Evolutionary conservation across 331 rosid species (phyloP), one percentile per base, ranked within the genome.

Genomic region (Rosa hybrid): DNA sequence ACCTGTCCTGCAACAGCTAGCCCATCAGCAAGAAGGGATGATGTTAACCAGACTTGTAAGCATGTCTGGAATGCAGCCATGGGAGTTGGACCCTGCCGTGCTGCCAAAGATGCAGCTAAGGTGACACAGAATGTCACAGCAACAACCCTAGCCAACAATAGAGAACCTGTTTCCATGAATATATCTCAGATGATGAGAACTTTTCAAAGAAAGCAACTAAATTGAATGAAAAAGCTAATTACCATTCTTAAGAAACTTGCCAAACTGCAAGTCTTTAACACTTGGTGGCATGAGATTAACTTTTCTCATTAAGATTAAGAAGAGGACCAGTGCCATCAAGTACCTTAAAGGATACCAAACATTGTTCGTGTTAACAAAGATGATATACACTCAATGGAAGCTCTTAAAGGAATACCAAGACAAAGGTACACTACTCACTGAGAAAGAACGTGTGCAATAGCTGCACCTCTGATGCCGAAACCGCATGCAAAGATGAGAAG

Each of bases 51-150:
- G 41, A 96, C 96, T 72, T 96, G 99, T 9, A 96, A 87, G 85
- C 97, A 90, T 48, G 97, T 91, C 81, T 96, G 99, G 82, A 96
- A 96, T 34, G 98, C 98, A 63, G 98, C 99, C 99, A 96, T 96
- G 0, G 93, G 99, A 75, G 83, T 90, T 45, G 99, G 45, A 10
- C 99, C 99, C 6, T 91, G 83, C 84, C 98, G 87, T 42, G 98
- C 98, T 0, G 99, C 98, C 84, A 96, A 69, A 20, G 99, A 93
- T 54, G 99, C 97, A 45, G 99, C 91, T 56, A 96, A 81, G 11
- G 99, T 96, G 48, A 90, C 97, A 49, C 97, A 91, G 82, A 96
- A 96, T 57, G 99, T 93, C 71, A 93, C 99, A 9, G 99, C 99
- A 44, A 96, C 77, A 34, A 96, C 99, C 83, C 98, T 89, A 42